phyloP scores from a whole-genome alignment of 2,329 filamentous ascomycete genomes.

The Claviceps digitariae region DNA sequence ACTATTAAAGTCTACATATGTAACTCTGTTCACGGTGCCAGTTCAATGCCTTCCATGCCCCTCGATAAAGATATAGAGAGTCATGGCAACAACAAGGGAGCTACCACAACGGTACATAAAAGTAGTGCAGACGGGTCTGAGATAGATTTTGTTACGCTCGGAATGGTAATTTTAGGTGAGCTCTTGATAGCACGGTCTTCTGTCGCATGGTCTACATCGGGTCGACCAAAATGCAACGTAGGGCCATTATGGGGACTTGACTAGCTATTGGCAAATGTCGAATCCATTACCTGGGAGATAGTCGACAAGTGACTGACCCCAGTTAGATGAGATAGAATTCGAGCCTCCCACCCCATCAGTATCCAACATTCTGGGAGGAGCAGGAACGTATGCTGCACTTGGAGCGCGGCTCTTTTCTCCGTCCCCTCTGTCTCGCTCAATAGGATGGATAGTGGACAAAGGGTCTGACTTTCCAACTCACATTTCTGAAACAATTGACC shows the following conservation, averaged over 20 bases:
- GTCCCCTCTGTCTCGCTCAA: conserved; percentile 44
- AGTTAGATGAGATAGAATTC: conserved; percentile 84
- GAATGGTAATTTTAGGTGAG: conserved; percentile 63
- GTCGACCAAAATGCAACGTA: background rate
- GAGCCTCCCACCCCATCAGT: conserved; percentile 54
- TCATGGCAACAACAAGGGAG: background rate
- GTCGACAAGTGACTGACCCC: background rate
- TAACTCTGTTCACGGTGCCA: no score
- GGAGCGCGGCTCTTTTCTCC: conserved; percentile 83
- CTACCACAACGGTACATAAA: background rate
- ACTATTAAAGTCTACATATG: no score
- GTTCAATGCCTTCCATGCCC: background rate
- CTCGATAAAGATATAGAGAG: background rate
- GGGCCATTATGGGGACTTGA: background rate
- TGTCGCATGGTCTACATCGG: background rate
- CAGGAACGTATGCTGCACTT: conserved; percentile 72
- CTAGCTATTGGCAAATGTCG: background rate
- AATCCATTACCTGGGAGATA: background rate
- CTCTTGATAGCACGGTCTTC: background rate
- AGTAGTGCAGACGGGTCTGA: background rate
- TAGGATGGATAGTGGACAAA: conserved; percentile 86
- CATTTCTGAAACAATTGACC: conserved; percentile 48
- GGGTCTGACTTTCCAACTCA: conserved; percentile 72
- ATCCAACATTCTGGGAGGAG: conserved; percentile 72
- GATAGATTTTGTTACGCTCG: conserved; percentile 54